Evolutionary conservation across 306 rosid genomes (phyloP).

Genomic region (Astragalus glycyphyllos): DNA sequence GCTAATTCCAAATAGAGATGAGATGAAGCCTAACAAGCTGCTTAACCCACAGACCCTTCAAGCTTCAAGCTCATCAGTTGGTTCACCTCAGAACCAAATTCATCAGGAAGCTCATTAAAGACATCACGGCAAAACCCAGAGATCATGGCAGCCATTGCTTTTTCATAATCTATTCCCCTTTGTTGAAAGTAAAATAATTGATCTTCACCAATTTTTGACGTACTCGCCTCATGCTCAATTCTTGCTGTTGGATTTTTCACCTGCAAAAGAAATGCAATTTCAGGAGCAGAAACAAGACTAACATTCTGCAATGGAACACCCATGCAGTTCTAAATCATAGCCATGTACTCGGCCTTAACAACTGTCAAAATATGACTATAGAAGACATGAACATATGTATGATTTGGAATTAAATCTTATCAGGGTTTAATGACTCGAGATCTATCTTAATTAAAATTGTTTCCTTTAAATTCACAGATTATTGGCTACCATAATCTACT

Average conservation of each 20-base stretch:
- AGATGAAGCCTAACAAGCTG: neutral
- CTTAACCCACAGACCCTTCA: constrained; percentile 87
- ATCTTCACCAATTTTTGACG: constrained; percentile 93
- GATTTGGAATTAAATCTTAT: neutral
- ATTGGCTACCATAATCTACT: neutral
- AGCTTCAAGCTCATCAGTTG: constrained; percentile 96
- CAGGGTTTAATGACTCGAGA: neutral
- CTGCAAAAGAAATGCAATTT: constrained; percentile 44
- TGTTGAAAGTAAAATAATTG: constrained; percentile 93
- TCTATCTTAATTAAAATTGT: neutral
- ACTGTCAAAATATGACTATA: neutral
- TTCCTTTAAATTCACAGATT: neutral
- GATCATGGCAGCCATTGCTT: constrained; percentile 98
- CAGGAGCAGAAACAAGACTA: constrained; percentile 1
- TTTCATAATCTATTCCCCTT: constrained; percentile 91
- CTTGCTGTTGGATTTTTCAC: constrained; percentile 89
- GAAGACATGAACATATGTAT: constrained; percentile 1
- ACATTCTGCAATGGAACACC: constrained; percentile 14
- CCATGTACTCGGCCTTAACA: neutral
- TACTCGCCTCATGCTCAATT: constrained; percentile 93
- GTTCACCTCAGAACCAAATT: constrained; percentile 95
- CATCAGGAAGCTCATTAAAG: constrained; percentile 94
- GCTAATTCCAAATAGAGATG: constrained; percentile 17
- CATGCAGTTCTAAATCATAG: constrained; percentile 6
- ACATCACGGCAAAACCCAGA: constrained; percentile 94